Evolutionary conservation across 2,329 filamentous ascomycete genomes (phyloP), one percentile per base, ranked within the genome.

Genomic region (Colletotrichum liaoningense): DNA sequence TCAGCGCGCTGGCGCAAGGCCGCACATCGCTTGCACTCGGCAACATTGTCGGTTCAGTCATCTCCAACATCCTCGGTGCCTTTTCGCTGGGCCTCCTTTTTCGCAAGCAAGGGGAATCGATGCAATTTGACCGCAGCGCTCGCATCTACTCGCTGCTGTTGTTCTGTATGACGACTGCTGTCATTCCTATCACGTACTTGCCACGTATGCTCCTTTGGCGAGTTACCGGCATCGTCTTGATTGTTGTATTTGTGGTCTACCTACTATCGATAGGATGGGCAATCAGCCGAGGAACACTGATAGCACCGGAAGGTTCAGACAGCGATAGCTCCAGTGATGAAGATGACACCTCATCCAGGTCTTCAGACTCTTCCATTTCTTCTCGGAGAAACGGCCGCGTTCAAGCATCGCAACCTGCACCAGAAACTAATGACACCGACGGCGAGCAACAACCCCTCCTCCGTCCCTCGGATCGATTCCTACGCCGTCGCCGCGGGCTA

Each of bases 1-100:
- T 88, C 12, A 84, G 85, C 24, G 84, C 86, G 9, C 80, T 89
- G 38, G 80, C 83, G 3, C 86, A 85, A 65, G 79, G 83, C 33
- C 86, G 84, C 28, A 81, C 83, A 1, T 84, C 87, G 1, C 79
- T 89, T 8, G 88, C 88, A 11, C 76, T 89, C 0, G 88, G 87
- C n/a, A 90, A 89, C 73, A 82, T 89, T 62, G 77, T 42, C 16
- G 38, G 38, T 14, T 42, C 38, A 7, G 38, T 14, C 38, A 42
- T 42, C 38, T 42, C 38, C 38, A 42, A 42, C 38, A 42, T 42
- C 38, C 38, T 42, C 14, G 38, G 38, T 5, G 38, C 38, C 2
- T 42, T 42, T 42, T 42, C 38, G 38, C 38, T 42, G 14, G 38
- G 38, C 16, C 38, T 42, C 14, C 14, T 42, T 16, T 42, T 42